Evolutionary conservation across 2,329 filamentous ascomycete species (phyloP), one percentile per base, ranked within the genome.

Genomic region (Pseudohalonectria lignicola): DNA sequence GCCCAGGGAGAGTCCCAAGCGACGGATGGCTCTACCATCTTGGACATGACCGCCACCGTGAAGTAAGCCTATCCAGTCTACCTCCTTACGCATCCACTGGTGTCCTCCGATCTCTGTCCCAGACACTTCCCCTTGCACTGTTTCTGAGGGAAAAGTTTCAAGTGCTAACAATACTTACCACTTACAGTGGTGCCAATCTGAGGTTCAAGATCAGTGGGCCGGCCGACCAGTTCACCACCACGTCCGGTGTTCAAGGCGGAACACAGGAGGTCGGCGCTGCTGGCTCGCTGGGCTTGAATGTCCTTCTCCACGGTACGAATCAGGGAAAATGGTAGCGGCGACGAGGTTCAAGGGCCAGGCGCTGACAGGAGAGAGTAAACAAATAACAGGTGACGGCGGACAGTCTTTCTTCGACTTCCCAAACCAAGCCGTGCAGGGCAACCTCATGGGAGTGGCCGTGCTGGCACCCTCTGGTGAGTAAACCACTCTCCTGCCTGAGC

Each of bases 321-420:
- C 25, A 15, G 12, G 16, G 7, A 5, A 5, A 23, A 9, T 7
- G 5, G 13, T 25, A 5, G 10, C 20, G 34, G 34, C 21, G n/a
- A n/a, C n/a, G n/a, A n/a, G n/a, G n/a, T n/a, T n/a, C n/a, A n/a
- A n/a, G n/a, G n/a, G n/a, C n/a, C n/a, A n/a, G n/a, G n/a, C n/a
- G n/a, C n/a, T n/a, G n/a, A n/a, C n/a, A n/a, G n/a, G n/a, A n/a
- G n/a, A n/a, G 29, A 9, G 15, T 10, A 17, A 33, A 33, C 31
- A 33, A 6, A 4, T 11, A 6, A 15, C 25, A 36, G 34, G 72
- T 36, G 73, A 77, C 49, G 72, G 73, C 31, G 73, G 73, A 6
- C 67, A 74, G 47, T 72, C 67, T 11, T 74, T 74, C 61, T 70
- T 71, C 53, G 68, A 71, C 49, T 71, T 73, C 54, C 69, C 69